Evolutionary conservation across 345 rosid species (phyloP).

Genomic region (Linum trigynum): DNA sequence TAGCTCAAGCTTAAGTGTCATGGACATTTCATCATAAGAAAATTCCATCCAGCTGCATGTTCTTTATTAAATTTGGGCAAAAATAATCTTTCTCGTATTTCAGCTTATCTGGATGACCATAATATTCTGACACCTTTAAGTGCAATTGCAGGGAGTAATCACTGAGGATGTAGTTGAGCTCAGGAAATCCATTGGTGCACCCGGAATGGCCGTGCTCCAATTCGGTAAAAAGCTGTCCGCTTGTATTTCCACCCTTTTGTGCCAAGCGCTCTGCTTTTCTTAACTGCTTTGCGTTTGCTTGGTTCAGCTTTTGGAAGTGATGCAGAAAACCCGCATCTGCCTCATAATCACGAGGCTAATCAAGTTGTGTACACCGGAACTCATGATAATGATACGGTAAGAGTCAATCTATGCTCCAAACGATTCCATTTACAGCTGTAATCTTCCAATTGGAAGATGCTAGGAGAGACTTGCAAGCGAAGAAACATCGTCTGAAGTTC

Average conservation of each 20-base stretch:
- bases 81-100: neutral
- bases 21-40: neutral
- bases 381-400: slow-evolving; percentile 92
- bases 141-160: slow-evolving; percentile 66
- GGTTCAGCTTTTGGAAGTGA: slow-evolving; percentile 72
- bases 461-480: neutral
- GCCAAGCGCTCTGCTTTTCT: neutral
- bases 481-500: neutral
- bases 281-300: slow-evolving; percentile 6
- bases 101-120: neutral
- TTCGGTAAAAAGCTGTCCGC: slow-evolving; percentile 45
- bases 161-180: slow-evolving; percentile 83
- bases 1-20: neutral
- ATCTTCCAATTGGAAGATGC: neutral
- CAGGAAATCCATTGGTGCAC: slow-evolving; percentile 85
- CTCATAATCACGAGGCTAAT: slow-evolving; percentile 80
- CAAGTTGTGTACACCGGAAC: slow-evolving; percentile 98
- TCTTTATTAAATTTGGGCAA: neutral
- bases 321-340: slow-evolving; percentile 81
- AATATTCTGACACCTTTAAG: slow-evolving; percentile 2
- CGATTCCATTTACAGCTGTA: neutral
- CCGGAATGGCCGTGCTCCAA: slow-evolving; percentile 97
- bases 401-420: slow-evolving; percentile 7
- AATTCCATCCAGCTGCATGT: neutral
- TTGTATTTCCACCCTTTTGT: neutral